Conservation (phyloP, 2,329 filamentous ascomycete genomes). For the Diplodia mutila region DNA sequence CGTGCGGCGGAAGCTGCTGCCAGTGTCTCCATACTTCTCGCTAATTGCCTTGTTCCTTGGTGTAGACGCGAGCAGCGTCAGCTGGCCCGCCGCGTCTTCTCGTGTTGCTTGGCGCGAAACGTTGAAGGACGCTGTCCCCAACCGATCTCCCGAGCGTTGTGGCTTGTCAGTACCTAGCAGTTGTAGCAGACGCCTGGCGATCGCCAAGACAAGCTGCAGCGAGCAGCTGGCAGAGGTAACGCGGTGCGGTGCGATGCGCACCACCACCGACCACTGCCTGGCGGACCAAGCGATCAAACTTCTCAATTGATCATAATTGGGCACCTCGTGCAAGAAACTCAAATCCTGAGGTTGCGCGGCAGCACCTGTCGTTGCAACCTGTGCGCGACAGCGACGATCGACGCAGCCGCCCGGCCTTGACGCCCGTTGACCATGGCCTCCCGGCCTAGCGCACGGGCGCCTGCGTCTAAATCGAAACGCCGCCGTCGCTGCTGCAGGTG, state of each 20-base stretch:
- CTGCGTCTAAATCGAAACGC: constrained; percentile 1
- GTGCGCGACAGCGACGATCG: constrained; percentile 4
- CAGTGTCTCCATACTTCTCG: neutral
- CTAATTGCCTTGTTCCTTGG: constrained; percentile 7
- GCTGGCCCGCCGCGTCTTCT: neutral
- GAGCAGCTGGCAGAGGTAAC: neutral
- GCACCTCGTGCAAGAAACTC: constrained; percentile 12
- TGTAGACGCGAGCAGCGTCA: neutral
- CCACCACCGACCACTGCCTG: neutral
- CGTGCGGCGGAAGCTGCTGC: neutral
- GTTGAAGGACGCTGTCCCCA: neutral
- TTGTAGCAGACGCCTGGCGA: neutral
- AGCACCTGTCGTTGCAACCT: neutral
- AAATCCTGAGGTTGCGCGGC: constrained; percentile 17
- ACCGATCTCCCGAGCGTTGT: constrained; percentile 10
- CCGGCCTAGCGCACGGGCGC: constrained; percentile 9
- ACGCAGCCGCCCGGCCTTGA: constrained; percentile 18
- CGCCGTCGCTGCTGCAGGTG: neutral
- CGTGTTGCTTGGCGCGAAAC: neutral
- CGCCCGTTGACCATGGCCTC: constrained; percentile 10
- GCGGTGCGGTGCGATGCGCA: neutral
- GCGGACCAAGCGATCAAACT: constrained; percentile 1
- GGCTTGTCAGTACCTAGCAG: neutral
- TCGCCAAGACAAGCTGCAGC: neutral
- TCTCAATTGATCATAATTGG: neutral